Conservation (phyloP, 2,329 filamentous ascomycete species). For the Curvularia verruculosa region DNA sequence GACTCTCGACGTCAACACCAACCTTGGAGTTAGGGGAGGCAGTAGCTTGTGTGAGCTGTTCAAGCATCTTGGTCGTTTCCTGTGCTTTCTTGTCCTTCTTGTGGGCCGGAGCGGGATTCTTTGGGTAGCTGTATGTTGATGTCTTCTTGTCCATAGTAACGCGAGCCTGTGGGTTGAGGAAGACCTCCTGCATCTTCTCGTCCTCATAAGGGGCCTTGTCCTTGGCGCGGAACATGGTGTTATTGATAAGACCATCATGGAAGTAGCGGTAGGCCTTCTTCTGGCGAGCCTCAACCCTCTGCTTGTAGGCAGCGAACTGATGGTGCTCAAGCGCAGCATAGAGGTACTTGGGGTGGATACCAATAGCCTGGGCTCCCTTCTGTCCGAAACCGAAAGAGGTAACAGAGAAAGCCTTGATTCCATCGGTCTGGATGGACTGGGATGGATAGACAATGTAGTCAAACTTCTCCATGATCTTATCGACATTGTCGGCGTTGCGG, state of each 20-base stretch:
- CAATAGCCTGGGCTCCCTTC: slow-evolving; percentile 96
- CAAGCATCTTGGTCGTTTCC: slow-evolving; percentile 75
- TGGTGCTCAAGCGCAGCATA: slow-evolving; percentile 90
- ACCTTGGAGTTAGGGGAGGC: slow-evolving; percentile 71
- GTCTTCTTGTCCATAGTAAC: slow-evolving; percentile 87
- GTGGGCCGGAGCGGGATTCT: slow-evolving; percentile 58
- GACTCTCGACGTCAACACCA: slow-evolving; percentile 91
- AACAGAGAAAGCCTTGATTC: slow-evolving; percentile 97
- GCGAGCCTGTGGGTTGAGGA: slow-evolving; percentile 92
- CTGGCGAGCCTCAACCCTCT: slow-evolving; percentile 89
- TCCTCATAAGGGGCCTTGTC: slow-evolving; percentile 87
- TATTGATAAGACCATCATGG: slow-evolving; percentile 98
- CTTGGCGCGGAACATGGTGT: slow-evolving; percentile 97
- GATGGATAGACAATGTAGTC: slow-evolving; percentile 98
- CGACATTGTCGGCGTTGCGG: slow-evolving; percentile 96
- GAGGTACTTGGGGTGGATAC: slow-evolving; percentile 94
- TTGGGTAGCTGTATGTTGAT: slow-evolving; percentile 74
- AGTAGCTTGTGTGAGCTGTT: slow-evolving; percentile 73
- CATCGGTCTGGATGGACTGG: slow-evolving; percentile 93
- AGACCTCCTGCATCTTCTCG: slow-evolving; percentile 81
- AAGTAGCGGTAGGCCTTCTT: slow-evolving; percentile 99
- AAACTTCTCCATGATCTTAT: slow-evolving; percentile 95
- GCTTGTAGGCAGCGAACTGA: slow-evolving; percentile 80
- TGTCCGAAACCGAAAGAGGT: slow-evolving; percentile 99
- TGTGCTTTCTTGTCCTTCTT: slow-evolving; percentile 64